Evolutionary conservation across 805 yeast genomes (phyloP).

Genomic region (Ogataea sp.): DNA sequence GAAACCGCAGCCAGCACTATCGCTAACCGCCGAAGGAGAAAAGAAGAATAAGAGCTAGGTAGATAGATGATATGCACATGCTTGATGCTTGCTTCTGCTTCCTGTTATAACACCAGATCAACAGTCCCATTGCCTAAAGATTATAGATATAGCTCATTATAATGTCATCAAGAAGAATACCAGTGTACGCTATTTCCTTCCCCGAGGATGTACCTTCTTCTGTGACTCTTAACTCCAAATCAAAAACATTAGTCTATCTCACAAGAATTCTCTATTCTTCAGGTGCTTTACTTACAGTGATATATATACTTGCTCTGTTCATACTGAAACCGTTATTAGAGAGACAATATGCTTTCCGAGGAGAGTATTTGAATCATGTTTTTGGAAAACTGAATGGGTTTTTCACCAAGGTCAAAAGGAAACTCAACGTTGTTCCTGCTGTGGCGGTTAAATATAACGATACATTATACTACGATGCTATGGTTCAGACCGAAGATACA

Average conservation of each 20-base stretch:
- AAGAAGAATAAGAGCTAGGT: too few relatives aligned
- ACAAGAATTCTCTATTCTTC: conserved; percentile 26
- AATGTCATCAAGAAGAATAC: neutral
- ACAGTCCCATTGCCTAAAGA: too few relatives aligned
- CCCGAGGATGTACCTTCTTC: conserved; percentile 21
- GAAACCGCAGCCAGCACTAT: neutral
- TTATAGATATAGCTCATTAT: neutral
- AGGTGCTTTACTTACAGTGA: conserved; percentile 22
- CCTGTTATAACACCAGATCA: too few relatives aligned
- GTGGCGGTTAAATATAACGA: conserved; percentile 35
- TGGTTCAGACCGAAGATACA: conserved; percentile 16
- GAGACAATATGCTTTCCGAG: conserved; percentile 30
- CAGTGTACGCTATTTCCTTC: conserved; percentile 21
- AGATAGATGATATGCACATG: too few relatives aligned
- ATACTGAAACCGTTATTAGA: conserved; percentile 33
- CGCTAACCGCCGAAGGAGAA: too few relatives aligned
- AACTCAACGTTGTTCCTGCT: conserved; percentile 27
- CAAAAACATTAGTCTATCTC: conserved; percentile 21
- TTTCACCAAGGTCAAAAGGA: conserved; percentile 16
- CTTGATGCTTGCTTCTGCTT: too few relatives aligned
- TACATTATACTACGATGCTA: conserved; percentile 27
- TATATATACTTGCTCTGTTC: conserved; percentile 24
- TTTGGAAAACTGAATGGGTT: conserved; percentile 22
- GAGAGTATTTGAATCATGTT: conserved; percentile 22
- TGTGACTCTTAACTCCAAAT: conserved; percentile 6